Evolutionary conservation across 129 eudicot genomes (phyloP), one percentile per base, ranked within the genome.

Genomic region (Escallonia rubra): DNA sequence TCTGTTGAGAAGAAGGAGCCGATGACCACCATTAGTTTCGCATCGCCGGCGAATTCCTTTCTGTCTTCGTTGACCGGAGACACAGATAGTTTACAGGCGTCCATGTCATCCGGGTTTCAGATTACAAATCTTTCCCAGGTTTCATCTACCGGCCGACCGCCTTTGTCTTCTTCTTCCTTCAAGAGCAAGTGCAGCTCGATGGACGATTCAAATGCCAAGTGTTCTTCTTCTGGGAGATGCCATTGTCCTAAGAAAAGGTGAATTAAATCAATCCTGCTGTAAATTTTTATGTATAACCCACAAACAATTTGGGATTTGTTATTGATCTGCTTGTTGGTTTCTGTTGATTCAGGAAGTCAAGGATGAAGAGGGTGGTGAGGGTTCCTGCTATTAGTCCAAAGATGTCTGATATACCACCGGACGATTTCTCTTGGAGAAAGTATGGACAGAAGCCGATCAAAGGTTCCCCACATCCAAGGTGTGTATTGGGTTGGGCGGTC

Each of bases 381-480:
- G 88, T 94, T 6, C 93, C 99, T 53, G 99, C 99, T 8, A 89
- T 94, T 52, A 94, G 99, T 71, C 56, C 83, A 85, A 93, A 89
- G 74, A 89, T 89, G 96, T 95, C 99, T 43, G 96, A 93, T 75
- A 93, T 93, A 48, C 95, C 99, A 57, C 91, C 99, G 16, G 99
- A 93, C 67, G 96, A 93, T 70, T 93, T 76, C 74, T 89, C 99
- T 4, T 93, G 99, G 99, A 85, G 99, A 77, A 93, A 93, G 50
- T 93, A 93, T 61, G 99, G 99, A 60, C 99, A 93, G 70, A 93
- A 93, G 73, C 99, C 96, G 11, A 89, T 93, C 76, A 93, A 93
- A 67, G 99, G 99, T 2, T 93, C 23, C 43, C 14, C 40, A 53
- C 4, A 45, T 65, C 57, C 2, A 7, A 65, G 5, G 3, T 54